Evolutionary conservation across 2,329 filamentous ascomycete genomes (phyloP), one percentile per base, ranked within the genome.

Genomic region (Lachnellula subtilissima): DNA sequence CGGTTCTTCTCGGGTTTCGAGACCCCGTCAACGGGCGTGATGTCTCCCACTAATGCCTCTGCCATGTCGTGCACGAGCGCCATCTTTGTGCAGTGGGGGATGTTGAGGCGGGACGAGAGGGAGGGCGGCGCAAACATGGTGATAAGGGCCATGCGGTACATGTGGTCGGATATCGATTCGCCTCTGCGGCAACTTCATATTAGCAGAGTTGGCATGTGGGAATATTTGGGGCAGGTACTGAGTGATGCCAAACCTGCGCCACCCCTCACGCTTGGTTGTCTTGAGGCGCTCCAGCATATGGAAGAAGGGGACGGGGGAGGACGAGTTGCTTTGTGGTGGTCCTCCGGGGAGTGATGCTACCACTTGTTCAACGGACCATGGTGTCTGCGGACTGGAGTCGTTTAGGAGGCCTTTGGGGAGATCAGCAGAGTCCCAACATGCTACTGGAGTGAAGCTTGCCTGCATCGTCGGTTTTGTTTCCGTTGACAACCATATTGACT

Each of bases 91-190:
- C 94, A 99, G 65, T 86, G 87, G 25, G 81, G 74, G 40, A 96
- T 80, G 70, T 97, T 88, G 67, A 97, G 78, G 40, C 81, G 82
- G 0, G 83, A 74, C 2, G 85, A 79, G 11, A 97, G 82, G 1
- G 87, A 75, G 0, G 89, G 80, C 1, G 94, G 93, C 2, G 91
- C 91, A 62, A 97, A 83, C 86, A 99, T 89, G 61, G 90, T 91
- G 72, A 99, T 91, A 64, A 99, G 83, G 50, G 92, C 91, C 94
- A 99, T 99, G 75, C 94, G 91, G 75, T 97, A 99, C 94, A 99
- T 99, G 80, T 99, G 94, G 76, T 99, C 94, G 53, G 90, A 83
- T 69, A 99, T 97, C 2, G 91, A 96, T 74, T 99, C 94, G 71
- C 90, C 88, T 56, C 81, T 85, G 60, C 5, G 19, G 8, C 25